Percentiles rank a stretch among this genome's conserved stretches.
These are phyloP conservation scores for Candida hispaniensis DNA, from an alignment of 805 yeast species.

Conservation along the genomic window DNA sequence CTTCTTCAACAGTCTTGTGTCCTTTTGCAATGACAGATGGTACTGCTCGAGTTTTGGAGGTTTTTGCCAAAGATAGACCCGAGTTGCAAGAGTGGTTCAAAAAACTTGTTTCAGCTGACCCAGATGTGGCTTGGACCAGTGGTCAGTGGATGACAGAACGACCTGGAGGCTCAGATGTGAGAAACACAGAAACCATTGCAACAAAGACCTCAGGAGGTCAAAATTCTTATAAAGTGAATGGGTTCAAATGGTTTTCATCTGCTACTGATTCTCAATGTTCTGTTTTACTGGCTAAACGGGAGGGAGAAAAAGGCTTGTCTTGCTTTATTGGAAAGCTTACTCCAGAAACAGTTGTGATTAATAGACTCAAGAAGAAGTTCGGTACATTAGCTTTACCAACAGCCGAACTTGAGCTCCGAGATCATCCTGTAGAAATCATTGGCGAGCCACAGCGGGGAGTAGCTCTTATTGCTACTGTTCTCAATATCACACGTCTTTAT, in stretches of 20 bases:
- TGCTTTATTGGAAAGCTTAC: constrained; percentile 26
- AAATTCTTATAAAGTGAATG: constrained; percentile 20
- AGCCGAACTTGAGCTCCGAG: constrained; percentile 26
- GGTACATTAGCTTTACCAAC: constrained; percentile 29
- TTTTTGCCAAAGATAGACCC: constrained; percentile 9
- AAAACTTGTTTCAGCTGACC: constrained; percentile 24
- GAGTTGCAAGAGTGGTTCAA: constrained; percentile 17
- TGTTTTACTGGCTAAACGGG: constrained; percentile 24
- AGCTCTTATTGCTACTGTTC: constrained; percentile 25
- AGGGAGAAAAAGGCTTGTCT: constrained; percentile 21
- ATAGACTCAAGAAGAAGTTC: constrained; percentile 26
- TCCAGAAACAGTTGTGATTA: constrained; percentile 21
- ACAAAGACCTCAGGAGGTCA: constrained; percentile 5
- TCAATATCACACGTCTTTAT: constrained; percentile 25
- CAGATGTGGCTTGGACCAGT: constrained; percentile 26
- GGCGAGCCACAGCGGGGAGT: constrained; percentile 24
- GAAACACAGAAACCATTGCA: constrained; percentile 26
- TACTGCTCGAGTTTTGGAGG: constrained; percentile 26
- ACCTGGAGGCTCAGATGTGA: constrained; percentile 28
- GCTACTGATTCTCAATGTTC: constrained; percentile 28
- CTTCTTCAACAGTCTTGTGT: constrained; percentile 27
- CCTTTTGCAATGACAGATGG: constrained; percentile 31
- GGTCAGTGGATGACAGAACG: constrained; percentile 31
- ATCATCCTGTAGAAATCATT: constrained; percentile 21
- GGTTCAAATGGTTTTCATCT: constrained; percentile 29